Conservation (phyloP, 2,329 filamentous ascomycete species). For the Amauroascus niger region DNA sequence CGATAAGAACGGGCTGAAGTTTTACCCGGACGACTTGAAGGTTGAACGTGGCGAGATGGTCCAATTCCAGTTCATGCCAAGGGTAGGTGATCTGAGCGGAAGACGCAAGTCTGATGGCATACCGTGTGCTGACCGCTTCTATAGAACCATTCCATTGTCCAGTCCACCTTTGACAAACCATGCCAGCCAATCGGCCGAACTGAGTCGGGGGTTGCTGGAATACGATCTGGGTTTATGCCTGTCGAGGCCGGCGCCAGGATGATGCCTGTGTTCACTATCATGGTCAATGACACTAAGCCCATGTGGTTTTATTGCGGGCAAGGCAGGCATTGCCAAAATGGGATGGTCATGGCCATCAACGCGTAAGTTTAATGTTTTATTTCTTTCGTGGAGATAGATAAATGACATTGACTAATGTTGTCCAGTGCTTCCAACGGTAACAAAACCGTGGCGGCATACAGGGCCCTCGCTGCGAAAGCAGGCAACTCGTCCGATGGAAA, state of each 20-base stretch:
- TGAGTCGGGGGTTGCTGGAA: slow-evolving; percentile 46
- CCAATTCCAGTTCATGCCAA: slow-evolving; percentile 44
- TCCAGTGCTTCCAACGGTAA: slow-evolving; percentile 9
- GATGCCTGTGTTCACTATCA: slow-evolving; percentile 61
- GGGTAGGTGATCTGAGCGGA: slow-evolving; percentile 25
- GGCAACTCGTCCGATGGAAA: not conserved
- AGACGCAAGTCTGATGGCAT: not conserved
- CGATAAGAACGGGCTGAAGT: slow-evolving; percentile 47
- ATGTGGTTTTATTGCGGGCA: slow-evolving; percentile 74
- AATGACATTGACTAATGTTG: not conserved
- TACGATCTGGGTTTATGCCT: slow-evolving; percentile 49
- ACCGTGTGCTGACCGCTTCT: not conserved
- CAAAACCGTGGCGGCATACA: slow-evolving; percentile 11
- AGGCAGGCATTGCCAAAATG: slow-evolving; percentile 60
- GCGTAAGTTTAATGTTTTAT: slow-evolving; percentile 47
- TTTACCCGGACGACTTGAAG: slow-evolving; percentile 56
- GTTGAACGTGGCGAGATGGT: slow-evolving; percentile 50
- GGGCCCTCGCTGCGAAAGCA: slow-evolving; percentile 6
- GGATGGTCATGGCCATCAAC: slow-evolving; percentile 71
- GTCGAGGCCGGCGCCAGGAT: slow-evolving; percentile 42
- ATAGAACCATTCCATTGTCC: slow-evolving; percentile 60
- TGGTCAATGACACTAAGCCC: slow-evolving; percentile 58
- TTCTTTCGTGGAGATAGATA: not conserved
- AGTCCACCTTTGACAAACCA: slow-evolving; percentile 61
- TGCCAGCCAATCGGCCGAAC: slow-evolving; percentile 52